These are phyloP conservation scores for Penicillium riverlandense DNA, from an alignment of 495 filamentous ascomycete species.

Conservation along the genomic window DNA sequence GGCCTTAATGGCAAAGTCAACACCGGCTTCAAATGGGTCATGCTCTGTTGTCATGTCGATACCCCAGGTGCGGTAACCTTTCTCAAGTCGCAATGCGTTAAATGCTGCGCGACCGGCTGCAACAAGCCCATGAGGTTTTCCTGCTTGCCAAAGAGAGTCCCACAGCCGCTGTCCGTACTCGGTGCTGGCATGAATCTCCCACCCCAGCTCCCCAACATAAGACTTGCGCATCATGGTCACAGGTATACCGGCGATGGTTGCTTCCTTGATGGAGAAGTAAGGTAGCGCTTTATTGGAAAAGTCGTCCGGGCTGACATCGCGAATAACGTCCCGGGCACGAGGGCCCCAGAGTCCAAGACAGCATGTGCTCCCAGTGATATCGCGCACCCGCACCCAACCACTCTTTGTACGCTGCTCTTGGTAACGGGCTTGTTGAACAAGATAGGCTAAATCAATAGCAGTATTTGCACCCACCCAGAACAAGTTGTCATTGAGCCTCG, in stretches of 20 bases:
- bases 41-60: constrained; percentile 43
- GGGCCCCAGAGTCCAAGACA: constrained; percentile 48
- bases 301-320: constrained; percentile 23
- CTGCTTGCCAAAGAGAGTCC: constrained; percentile 38
- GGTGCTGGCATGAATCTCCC: constrained; percentile 43
- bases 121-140: constrained; percentile 37
- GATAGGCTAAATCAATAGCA: constrained; percentile 35
- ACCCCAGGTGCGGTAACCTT: constrained; percentile 37
- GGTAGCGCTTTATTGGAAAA: constrained; percentile 33
- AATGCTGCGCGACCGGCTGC: constrained; percentile 41
- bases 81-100: constrained; percentile 41
- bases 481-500: constrained; percentile 26
- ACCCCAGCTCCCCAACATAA: constrained; percentile 43
- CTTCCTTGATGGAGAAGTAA: constrained; percentile 30
- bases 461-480: constrained; percentile 43
- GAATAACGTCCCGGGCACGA: constrained; percentile 31
- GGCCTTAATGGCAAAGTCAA: constrained; percentile 24
- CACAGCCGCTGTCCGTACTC: constrained; percentile 40
- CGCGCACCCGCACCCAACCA: constrained; percentile 34
- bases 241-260: constrained; percentile 29
- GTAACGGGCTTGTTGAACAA: constrained; percentile 31
- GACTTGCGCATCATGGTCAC: constrained; percentile 37
- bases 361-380: constrained; percentile 44
- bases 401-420: constrained; percentile 14
- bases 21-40: constrained; percentile 40